These are phyloP conservation scores for Echium plantagineum DNA, from an alignment of 257 asterid genomes.

Conservation along the genomic window DNA sequence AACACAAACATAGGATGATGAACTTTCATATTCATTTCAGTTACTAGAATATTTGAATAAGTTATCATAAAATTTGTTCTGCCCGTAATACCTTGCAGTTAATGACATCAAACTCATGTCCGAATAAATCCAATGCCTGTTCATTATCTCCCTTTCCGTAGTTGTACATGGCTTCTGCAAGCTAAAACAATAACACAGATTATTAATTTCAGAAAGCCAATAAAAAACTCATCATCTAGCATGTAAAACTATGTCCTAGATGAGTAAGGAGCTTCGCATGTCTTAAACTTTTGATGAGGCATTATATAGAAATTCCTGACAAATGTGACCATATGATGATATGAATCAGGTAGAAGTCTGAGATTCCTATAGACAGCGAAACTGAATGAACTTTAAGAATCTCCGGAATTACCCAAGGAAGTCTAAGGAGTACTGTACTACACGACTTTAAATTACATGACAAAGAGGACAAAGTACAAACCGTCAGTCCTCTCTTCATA, in stretches of 20 bases:
- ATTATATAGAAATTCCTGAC: neutral
- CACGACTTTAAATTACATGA: neutral
- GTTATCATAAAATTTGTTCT: neutral
- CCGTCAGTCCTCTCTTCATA: constrained; percentile 54
- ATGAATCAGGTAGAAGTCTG: neutral
- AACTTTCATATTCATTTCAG: neutral
- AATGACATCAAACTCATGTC: constrained; percentile 43
- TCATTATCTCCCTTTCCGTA: constrained; percentile 62
- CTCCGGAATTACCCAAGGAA: neutral
- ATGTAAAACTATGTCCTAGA: neutral
- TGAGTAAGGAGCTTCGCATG: neutral
- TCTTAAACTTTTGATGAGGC: neutral
- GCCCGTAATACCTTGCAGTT: constrained; percentile 47
- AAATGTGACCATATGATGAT: neutral
- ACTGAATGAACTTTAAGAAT: neutral
- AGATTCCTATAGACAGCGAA: neutral
- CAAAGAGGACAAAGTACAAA: constrained; percentile 23
- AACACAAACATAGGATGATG: neutral
- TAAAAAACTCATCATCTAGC: neutral
- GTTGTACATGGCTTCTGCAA: constrained; percentile 59
- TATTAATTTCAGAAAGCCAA: constrained; percentile 7
- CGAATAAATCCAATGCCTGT: constrained; percentile 52
- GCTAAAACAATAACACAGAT: constrained; percentile 35
- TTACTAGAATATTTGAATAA: neutral
- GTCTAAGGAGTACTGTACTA: neutral